These are phyloP conservation scores for Sideroxylon spinosum DNA, from an alignment of 179 eudicot species.

Conservation along the genomic window DNA sequence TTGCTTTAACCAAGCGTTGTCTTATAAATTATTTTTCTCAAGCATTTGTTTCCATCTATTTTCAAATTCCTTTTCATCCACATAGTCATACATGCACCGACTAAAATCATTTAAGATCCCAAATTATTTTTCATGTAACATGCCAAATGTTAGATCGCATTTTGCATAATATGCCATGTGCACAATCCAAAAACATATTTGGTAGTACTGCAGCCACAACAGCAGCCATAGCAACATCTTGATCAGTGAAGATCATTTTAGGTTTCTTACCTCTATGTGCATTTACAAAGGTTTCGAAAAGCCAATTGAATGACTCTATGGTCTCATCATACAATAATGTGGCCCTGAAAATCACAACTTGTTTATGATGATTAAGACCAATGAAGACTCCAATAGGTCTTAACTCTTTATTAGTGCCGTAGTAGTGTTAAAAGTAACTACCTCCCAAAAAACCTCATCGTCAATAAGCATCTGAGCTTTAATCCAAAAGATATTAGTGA, in stretches of 20 bases:
- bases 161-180: no score
- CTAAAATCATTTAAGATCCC: no score
- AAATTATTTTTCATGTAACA: no score
- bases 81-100: no score
- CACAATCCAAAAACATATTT: no score
- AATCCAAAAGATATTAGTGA: conserved; percentile 14
- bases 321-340: conserved; percentile 8
- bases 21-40: no score
- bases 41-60: no score
- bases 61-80: no score
- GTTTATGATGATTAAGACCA: conserved; percentile 15
- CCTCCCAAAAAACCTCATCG: conserved; percentile 16
- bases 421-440: conserved; percentile 12
- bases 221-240: conserved; percentile 6
- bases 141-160: no score
- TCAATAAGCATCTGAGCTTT: conserved; percentile 8
- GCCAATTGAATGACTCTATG: conserved; percentile 9
- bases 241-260: conserved; percentile 7
- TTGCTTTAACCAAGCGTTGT: no score
- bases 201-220: no score
- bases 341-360: neutral
- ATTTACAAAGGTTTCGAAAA: neutral
- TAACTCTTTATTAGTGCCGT: conserved; percentile 6
- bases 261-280: neutral
- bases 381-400: conserved; percentile 8